These are phyloP conservation scores for Coemansia sp. DNA, from an alignment of 192 early-diverging fungal genomes.

Conservation along the genomic window DNA sequence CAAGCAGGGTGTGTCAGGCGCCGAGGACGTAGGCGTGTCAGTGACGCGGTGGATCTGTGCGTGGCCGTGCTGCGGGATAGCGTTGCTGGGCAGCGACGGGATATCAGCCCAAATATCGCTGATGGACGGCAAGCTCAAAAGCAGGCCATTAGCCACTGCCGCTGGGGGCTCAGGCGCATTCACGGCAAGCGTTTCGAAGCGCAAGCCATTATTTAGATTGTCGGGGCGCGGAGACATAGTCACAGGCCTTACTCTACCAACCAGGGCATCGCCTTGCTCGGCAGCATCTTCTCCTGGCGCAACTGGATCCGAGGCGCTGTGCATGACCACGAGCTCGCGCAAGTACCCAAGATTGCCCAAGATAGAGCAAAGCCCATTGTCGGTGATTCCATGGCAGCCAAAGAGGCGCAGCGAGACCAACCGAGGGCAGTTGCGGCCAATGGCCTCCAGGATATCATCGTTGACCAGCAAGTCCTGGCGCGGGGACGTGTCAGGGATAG, in stretches of 20 bases:
- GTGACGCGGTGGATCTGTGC: slow-evolving; percentile 6
- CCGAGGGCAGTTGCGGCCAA: slow-evolving; percentile 52
- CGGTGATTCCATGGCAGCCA: slow-evolving; percentile 56
- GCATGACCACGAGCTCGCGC: slow-evolving; percentile 59
- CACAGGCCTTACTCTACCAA: not conserved
- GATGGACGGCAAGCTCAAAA: slow-evolving; percentile 26
- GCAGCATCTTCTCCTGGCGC: slow-evolving; percentile 6
- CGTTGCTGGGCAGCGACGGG: slow-evolving; percentile 46
- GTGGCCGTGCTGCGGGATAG: slow-evolving; percentile 12
- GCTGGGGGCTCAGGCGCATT: not conserved
- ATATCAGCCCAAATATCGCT: slow-evolving; percentile 50
- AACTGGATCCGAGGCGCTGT: slow-evolving; percentile 34
- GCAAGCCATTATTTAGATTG: not conserved
- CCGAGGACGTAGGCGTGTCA: slow-evolving; percentile 30
- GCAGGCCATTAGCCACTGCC: slow-evolving; percentile 11
- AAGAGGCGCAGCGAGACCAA: slow-evolving; percentile 50
- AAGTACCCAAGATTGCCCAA: slow-evolving; percentile 52
- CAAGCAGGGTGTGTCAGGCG: slow-evolving; percentile 40
- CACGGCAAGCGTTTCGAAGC: not conserved
- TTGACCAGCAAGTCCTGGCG: slow-evolving; percentile 53
- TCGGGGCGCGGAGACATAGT: slow-evolving; percentile 5
- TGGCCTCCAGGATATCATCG: slow-evolving; percentile 55
- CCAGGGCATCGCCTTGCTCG: not conserved
- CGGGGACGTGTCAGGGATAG: slow-evolving; percentile 40
- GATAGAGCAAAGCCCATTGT: slow-evolving; percentile 53